phyloP scores from a whole-genome alignment of 345 rosid genomes.

The Camelina laxa region DNA sequence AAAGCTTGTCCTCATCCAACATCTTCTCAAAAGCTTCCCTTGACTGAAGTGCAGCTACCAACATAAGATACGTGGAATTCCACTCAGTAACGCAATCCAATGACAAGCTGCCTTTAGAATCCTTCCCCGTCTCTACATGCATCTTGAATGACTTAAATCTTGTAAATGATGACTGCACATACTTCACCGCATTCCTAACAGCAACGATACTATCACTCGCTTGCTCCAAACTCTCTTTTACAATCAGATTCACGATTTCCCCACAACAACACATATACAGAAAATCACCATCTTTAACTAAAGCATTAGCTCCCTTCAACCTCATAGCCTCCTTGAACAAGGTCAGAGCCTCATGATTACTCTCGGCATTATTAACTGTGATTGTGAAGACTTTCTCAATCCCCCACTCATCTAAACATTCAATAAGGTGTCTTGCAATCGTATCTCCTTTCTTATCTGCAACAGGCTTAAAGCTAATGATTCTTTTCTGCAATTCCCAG shows the following conservation, averaged over 20 bases:
- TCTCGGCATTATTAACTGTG: not conserved
- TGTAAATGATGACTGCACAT: not conserved
- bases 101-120: not conserved
- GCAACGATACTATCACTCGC: not conserved
- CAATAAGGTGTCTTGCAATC: not conserved
- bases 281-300: not conserved
- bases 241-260: not conserved
- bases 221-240: not conserved
- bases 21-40: conserved; percentile 4
- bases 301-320: not conserved
- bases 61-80: not conserved
- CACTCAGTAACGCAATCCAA: not conserved
- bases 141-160: not conserved
- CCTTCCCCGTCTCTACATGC: not conserved
- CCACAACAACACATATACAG: conserved; percentile 15
- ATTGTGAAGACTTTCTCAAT: conserved; percentile 18
- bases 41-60: not conserved
- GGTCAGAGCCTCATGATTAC: not conserved
- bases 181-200: conserved; percentile 7
- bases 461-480: not conserved
- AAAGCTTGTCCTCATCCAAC: not conserved
- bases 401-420: conserved; percentile 4
- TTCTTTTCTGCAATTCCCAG: not conserved
- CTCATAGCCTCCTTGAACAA: not conserved
- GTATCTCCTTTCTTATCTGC: not conserved